Evolutionary conservation across 2,329 filamentous ascomycete genomes (phyloP), one percentile per base, ranked within the genome.

Genomic region (Verticillium dahliae): DNA sequence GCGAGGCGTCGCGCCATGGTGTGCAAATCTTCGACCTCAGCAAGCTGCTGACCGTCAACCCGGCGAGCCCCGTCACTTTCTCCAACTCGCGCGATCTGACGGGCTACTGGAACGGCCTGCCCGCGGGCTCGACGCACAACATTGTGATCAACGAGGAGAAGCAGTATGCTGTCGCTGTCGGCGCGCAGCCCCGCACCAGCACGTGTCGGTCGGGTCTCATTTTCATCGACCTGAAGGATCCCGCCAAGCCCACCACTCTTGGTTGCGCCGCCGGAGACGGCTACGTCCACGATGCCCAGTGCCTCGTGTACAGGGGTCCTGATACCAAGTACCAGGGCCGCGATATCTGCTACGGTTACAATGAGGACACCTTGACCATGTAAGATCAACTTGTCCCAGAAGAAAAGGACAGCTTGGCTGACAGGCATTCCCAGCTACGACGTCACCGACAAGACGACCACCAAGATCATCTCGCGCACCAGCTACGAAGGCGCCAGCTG

Each of bases 11-110:
- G 6, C 69, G 73, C 61, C 85, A 88, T 67, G 81, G 82, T 57
- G 77, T 88, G 27, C 85, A 88, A 69, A 81, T 88, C 69, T 88
- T 88, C 66, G 85, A 88, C 69, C 78, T 87, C 77, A 82, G 75
- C 67, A 86, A 73, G 74, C 76, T 85, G 2, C 69, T 80, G 37
- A 70, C 70, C 31, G 67, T 84, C 56, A 71, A 81, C 67, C 73
- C 76, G 1, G 68, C 75, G 5, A 72, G 70, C 15, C 76, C 72
- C 37, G 69, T 68, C 60, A 66, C 65, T n/a, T 78, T 76, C 56
- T 68, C 67, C 65, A 70, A 69, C n/a, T 66, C 68, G 52, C 67
- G 65, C 4, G 76, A 77, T 14, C 68, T 78, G 2, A 73, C 74
- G 0, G 72, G 72, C 1, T 72, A 71, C 63, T 78, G 73, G 65